Percentiles rank a stretch among this genome's conserved stretches.
phyloP scores from a whole-genome alignment of 1,139 yeast species.

The Pichia kudriavzevii region DNA sequence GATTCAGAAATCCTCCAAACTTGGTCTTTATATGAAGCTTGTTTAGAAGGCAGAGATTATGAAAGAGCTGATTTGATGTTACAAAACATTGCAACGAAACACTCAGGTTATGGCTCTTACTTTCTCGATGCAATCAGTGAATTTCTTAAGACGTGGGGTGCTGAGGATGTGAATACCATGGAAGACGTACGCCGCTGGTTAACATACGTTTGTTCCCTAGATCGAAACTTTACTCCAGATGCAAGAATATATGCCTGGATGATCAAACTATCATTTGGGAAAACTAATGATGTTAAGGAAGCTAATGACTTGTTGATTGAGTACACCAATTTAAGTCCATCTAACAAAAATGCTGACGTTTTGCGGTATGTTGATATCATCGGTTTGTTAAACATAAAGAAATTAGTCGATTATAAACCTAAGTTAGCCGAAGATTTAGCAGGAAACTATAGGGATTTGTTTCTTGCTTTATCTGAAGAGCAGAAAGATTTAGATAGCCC shows the following conservation, averaged over 20 bases:
- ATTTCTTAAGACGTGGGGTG: constrained; percentile 39
- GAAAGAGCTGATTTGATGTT: constrained; percentile 67
- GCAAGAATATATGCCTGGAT: constrained; percentile 27
- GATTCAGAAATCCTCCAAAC: constrained; percentile 49
- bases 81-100: constrained; percentile 30
- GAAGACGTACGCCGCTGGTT: constrained; percentile 23
- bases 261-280: constrained; percentile 21
- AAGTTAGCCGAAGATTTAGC: constrained; percentile 29
- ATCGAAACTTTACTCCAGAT: constrained; percentile 18
- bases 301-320: constrained; percentile 18
- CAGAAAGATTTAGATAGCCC: too few relatives aligned
- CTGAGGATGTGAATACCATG: constrained; percentile 26
- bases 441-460: constrained; percentile 30
- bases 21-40: constrained; percentile 76
- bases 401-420: constrained; percentile 29
- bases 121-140: constrained; percentile 41
- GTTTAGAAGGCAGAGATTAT: constrained; percentile 59
- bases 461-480: constrained; percentile 19
- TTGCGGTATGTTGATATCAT: constrained; percentile 61
- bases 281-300: constrained; percentile 14
- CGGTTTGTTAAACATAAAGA: constrained; percentile 54
- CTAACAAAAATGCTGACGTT: constrained; percentile 31
- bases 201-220: constrained; percentile 14
- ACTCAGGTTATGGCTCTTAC: constrained; percentile 30
- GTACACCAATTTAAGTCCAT: constrained; percentile 13